A percentile compares a stretch with the other conserved stretches of the same genome.
Conservation (phyloP, 2,329 filamentous ascomycete genomes). For the Clarireedia paspali region DNA sequence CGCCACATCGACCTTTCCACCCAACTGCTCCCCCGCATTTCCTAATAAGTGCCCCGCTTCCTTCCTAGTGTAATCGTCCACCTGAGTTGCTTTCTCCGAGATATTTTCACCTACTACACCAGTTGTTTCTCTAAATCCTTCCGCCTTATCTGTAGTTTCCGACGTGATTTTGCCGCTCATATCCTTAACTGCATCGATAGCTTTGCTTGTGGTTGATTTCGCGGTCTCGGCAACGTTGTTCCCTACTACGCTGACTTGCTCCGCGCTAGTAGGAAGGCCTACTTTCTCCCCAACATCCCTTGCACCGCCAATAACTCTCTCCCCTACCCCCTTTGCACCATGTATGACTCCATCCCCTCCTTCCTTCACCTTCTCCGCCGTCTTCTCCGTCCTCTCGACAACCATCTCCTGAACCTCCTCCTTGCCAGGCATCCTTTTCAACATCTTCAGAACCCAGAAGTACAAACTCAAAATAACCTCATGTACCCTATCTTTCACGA, state of each 20-base stretch:
- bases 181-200: neutral
- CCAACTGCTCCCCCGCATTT: constrained; percentile 5
- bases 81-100: constrained; percentile 9
- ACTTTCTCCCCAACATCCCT: neutral
- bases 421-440: constrained; percentile 37
- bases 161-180: neutral
- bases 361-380: constrained; percentile 17
- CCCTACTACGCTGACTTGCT: neutral
- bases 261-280: neutral
- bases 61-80: neutral
- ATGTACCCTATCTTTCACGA: constrained; percentile 74
- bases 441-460: constrained; percentile 49
- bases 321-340: neutral
- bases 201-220: neutral
- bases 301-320: neutral
- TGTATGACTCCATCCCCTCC: constrained; percentile 13
- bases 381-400: constrained; percentile 10
- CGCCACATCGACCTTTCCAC: too few species aligned
- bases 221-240: neutral
- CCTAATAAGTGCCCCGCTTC: neutral
- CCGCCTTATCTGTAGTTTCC: neutral
- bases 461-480: constrained; percentile 64
- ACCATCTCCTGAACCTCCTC: constrained; percentile 30
- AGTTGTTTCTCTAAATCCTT: neutral
- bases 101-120: constrained; percentile 12